Evolutionary conservation across 306 rosid genomes (phyloP), one percentile per base, ranked within the genome.

Genomic region (Neltuma alba): DNA sequence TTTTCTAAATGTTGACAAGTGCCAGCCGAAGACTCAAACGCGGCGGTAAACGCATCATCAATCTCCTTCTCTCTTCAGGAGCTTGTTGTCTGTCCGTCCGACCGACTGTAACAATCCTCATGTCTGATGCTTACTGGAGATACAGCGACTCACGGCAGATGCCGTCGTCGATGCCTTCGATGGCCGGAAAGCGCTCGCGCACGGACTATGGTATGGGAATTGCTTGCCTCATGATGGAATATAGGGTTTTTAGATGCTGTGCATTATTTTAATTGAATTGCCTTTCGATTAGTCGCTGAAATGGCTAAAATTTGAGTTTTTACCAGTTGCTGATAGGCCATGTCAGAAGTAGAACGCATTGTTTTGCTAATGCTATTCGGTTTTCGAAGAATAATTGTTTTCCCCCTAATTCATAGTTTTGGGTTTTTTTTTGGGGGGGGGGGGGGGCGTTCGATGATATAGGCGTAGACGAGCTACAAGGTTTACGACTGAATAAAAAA

Each of bases 51-150:
- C 52, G 69, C 60, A 36, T 81, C 42, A 2, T 58, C 76, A 1
- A 1, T 66, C 44, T 76, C 3, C 37, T 33, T 21, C 41, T 57
- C 16, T 27, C 4, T 1, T 13, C 23, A 0, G 27, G 44, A 4
- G 52, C 27, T 14, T 60, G 50, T 33, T 33, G 2, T 33, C 36
- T 5, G 27, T 20, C 52, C 25, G 48, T 61, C 28, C 72, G 21
- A 36, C 62, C 33, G 21, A 21, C 33, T 16, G 25, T 36, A 10
- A 28, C 55, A 18, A 15, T 47, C 48, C 2, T 11, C 75, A 94
- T 94, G 99, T 90, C 97, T 41, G 97, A 94, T 82, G 89, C 87
- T 61, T 92, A 92, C 41, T 92, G 99, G 99, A 89, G 97, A 90
- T 94, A 94, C 86, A 78, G 87, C 78, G 97, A 94, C 14, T 47